phyloP scores from a whole-genome alignment of 139 green algal species.

The Chara braunii region DNA sequence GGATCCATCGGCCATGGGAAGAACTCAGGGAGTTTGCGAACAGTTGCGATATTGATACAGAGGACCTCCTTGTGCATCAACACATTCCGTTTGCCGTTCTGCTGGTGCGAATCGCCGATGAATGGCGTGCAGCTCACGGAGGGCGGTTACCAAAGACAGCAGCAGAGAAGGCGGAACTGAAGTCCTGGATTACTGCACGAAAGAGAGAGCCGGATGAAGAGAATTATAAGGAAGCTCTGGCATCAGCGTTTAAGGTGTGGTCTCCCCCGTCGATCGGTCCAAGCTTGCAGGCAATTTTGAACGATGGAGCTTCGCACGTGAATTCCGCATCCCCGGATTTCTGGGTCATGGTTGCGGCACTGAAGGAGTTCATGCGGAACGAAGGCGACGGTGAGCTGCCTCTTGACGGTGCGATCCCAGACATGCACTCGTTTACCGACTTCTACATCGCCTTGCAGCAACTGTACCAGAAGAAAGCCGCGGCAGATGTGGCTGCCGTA shows the following conservation, averaged over 20 bases:
- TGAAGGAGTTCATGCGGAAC: conserved; percentile 41
- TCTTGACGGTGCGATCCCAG: conserved; percentile 78
- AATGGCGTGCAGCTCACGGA: conserved; percentile 42
- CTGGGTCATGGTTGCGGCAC: conserved; percentile 32
- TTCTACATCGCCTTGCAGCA: conserved; percentile 75
- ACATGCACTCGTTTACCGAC: conserved; percentile 91
- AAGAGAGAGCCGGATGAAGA: conserved; percentile 52
- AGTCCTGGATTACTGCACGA: conserved; percentile 6
- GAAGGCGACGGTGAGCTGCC: conserved; percentile 54
- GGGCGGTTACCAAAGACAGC: conserved; percentile 47
- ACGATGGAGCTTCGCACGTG: conserved; percentile 10
- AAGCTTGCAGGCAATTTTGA: conserved; percentile 21
- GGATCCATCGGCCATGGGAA: conserved; percentile 73
- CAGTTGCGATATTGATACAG: conserved; percentile 18
- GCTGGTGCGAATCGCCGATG: conserved; percentile 19
- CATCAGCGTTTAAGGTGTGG: conserved; percentile 72
- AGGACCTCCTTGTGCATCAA: conserved; percentile 68
- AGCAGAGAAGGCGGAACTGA: conserved; percentile 48
- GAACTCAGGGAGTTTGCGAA: conserved; percentile 52
- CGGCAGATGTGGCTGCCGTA: conserved; percentile 62
- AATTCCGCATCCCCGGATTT: conserved; percentile 18
- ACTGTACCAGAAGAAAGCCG: conserved; percentile 72
- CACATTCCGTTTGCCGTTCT: conserved; percentile 66
- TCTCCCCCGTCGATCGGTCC: conserved; percentile 42
- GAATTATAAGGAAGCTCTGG: conserved; percentile 82